Evolutionary conservation across 78 protist species (phyloP), one percentile per base, ranked within the genome.

Genomic region (Goniomonas avonlea): DNA sequence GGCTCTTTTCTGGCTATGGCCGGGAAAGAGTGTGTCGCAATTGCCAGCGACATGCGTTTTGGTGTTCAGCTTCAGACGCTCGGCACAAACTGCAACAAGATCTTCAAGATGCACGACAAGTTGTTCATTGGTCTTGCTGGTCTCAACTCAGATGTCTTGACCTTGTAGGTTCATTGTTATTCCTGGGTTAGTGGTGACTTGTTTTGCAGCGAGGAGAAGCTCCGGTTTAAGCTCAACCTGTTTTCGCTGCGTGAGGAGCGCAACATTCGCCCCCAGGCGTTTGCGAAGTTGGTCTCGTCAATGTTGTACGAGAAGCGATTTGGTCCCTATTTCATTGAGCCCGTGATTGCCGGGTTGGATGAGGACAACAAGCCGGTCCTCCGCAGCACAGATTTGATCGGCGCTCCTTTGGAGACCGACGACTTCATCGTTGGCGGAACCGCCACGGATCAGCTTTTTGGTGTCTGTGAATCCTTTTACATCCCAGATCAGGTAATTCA

Each of bases 1-100:
- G 93, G 94, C 47, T 94, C 96, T 50, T 56, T 93, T 38, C 68
- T 91, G 25, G 95, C 88, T 38, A 86, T 93, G 93, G 47, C 83
- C 18, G 99, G 99, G 45, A 91, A 94, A 60, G 82, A 88, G 79
- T 94, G 98, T 73, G 94, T 94, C 3, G 97, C 96, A 21, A 86
- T 96, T 18, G 97, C 96, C 15, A 63, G 88, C 17, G 99, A 96
- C 61, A 17, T 66, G 15, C 88, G 97, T 48, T 82, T 91, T 45
- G 98, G 98, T 38, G 85, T 60, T 31, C 89, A 90, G 79, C 7
- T 25, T 5, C 86, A 80, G 81, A 92, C 95, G 4, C 60, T 96
- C 9, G 60, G 93, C 17, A 82, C 71, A 1, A 85, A 94, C 75
- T 73, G 73, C 68, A 84, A 80, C 40, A 90, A 94, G 65, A 61